Conservation (phyloP, 208 protist species). For the Phytomonas serpens region DNA sequence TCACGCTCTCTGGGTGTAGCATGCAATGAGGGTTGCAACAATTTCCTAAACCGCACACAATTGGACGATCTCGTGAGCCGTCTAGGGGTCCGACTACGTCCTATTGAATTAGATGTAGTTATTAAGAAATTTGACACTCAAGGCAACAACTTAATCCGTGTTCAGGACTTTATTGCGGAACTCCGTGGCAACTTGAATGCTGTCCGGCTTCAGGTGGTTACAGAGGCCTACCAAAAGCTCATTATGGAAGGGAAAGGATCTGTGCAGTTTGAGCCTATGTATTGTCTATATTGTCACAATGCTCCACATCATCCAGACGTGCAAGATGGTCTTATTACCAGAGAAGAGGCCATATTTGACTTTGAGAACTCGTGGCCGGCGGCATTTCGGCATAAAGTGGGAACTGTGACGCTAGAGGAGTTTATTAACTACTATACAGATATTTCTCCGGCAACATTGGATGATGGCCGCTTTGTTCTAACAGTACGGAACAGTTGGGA, state of each 20-base stretch:
- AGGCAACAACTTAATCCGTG: slow-evolving; percentile 63
- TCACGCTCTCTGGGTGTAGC: slow-evolving; percentile 62
- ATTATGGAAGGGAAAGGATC: slow-evolving; percentile 67
- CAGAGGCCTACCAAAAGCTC: slow-evolving; percentile 62
- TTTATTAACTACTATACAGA: slow-evolving; percentile 91
- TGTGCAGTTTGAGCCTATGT: slow-evolving; percentile 71
- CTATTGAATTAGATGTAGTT: slow-evolving; percentile 66
- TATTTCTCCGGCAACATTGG: slow-evolving; percentile 62
- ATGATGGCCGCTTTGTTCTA: slow-evolving; percentile 78
- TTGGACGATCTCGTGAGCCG: slow-evolving; percentile 30
- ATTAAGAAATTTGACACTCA: slow-evolving; percentile 62
- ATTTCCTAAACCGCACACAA: slow-evolving; percentile 31
- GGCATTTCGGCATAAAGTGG: slow-evolving; percentile 39
- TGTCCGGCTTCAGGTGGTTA: slow-evolving; percentile 43
- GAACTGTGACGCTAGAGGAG: slow-evolving; percentile 64
- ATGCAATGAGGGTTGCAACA: slow-evolving; percentile 49
- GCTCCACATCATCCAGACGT: slow-evolving; percentile 57
- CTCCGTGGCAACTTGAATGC: slow-evolving; percentile 69
- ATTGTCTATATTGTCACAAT: slow-evolving; percentile 58
- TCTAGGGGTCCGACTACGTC: slow-evolving; percentile 46
- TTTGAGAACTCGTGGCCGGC: slow-evolving; percentile 78
- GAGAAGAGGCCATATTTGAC: slow-evolving; percentile 69
- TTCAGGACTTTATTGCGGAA: slow-evolving; percentile 70
- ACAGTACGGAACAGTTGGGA: slow-evolving; percentile 59
- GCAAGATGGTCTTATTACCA: slow-evolving; percentile 38